Evolutionary conservation across 441 rosid genomes (phyloP), one percentile per base, ranked within the genome.

Genomic region (Erysimum cheiri): DNA sequence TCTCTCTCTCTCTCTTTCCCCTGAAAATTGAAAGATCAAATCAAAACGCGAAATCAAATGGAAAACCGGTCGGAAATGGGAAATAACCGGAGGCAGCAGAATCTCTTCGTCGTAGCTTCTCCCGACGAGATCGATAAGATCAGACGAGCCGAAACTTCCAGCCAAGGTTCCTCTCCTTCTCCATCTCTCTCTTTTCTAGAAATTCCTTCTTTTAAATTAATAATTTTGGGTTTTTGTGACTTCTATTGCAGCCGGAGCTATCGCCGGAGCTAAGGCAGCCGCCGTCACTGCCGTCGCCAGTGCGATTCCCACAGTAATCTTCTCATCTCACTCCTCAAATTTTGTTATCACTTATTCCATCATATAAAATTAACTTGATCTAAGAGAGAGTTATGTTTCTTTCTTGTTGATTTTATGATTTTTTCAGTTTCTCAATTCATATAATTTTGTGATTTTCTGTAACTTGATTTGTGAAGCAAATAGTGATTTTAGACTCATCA

Each of bases 261-360:
- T 82, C 28, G 96, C 93, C 35, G 96, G 93, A 73, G 64, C 70
- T 15, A 90, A 85, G 58, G 93, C 93, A 1, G 91, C 92, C 68
- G 82, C 80, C 33, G 41, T 90, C 1, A 70, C 84, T 4, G 75
- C 76, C 56, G 89, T 81, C 47, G 87, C 40, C 43, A 77, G 65
- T 73, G 79, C 90, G 6, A 75, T 88, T 40, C 91, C 93, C 6
- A 88, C 92, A 36, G 96, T 90, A 76, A 35, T 73, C 35, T 13
- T 4, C 22, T 7, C 37, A 56, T 64, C 36, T 44, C 12, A 19
- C 8, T 36, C 8, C 10, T 7, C 2, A 60, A 14, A 48, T 37
- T 67, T 67, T 44, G 40, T 29, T 54, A 40, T 3, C 14, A 39
- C 4, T 55, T 13, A 33, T 12, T 54, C 29, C 1, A 39, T 29